These are phyloP conservation scores for Xylariaceae sp. DNA, from an alignment of 2,329 filamentous ascomycete species.

Conservation along the genomic window DNA sequence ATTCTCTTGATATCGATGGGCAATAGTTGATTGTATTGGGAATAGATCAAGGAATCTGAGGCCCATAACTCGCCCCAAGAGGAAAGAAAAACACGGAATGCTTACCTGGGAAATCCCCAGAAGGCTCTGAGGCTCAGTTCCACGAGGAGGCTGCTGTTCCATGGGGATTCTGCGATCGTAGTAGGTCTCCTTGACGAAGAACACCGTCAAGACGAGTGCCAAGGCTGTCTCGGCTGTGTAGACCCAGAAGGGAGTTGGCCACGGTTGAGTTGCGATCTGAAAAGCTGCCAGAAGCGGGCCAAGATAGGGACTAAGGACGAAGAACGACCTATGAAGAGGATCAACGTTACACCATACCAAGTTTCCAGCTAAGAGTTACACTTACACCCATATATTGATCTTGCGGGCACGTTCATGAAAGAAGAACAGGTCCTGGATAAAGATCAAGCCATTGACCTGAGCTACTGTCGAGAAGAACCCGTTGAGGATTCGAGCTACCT, in stretches of 20 bases:
- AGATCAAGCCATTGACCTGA: slow-evolving; percentile 45
- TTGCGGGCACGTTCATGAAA: slow-evolving; percentile 53
- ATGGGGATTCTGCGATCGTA: slow-evolving; percentile 41
- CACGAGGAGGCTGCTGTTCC: slow-evolving; percentile 33
- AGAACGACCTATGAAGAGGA: slow-evolving; percentile 28
- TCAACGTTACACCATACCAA: background rate
- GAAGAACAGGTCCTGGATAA: slow-evolving; percentile 57
- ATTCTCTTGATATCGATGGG: no score
- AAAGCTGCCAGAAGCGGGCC: slow-evolving; percentile 46
- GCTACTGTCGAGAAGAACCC: slow-evolving; percentile 45
- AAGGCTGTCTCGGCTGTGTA: slow-evolving; percentile 38
- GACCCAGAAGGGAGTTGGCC: slow-evolving; percentile 47
- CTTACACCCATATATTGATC: slow-evolving; percentile 45
- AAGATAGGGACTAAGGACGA: slow-evolving; percentile 41
- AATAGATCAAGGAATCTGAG: no score
- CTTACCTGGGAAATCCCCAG: slow-evolving; percentile 33
- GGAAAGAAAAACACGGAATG: no score
- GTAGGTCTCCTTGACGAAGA: slow-evolving; percentile 46
- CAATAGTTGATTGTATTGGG: no score
- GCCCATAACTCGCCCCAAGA: no score
- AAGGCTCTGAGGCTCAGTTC: slow-evolving; percentile 27
- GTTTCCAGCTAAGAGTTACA: slow-evolving; percentile 5
- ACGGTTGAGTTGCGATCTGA: slow-evolving; percentile 42
- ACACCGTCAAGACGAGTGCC: slow-evolving; percentile 35
- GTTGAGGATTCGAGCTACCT: slow-evolving; percentile 45